Percentiles rank a stretch among this genome's conserved stretches.
These are phyloP conservation scores for Cutaneotrichosporon daszewskae DNA, from an alignment of 1,284 basidiomycete species.

Conservation along the genomic window DNA sequence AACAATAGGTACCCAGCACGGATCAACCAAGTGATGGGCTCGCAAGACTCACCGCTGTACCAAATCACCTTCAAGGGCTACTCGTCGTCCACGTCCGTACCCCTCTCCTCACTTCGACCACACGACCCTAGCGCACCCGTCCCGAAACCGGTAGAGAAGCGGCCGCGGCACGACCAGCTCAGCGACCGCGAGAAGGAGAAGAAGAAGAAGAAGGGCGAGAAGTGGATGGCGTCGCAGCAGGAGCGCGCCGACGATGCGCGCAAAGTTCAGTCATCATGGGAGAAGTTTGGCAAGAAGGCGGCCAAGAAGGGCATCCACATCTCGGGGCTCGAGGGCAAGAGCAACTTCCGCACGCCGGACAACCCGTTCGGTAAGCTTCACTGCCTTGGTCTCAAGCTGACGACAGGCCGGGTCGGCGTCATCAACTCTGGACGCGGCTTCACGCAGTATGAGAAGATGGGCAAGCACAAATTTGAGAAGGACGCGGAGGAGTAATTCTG, in stretches of 20 bases:
- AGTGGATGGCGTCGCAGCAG: conserved; percentile 79
- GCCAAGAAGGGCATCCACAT: conserved; percentile 88
- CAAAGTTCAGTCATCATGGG: conserved; percentile 86
- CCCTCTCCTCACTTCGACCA: conserved; percentile 64
- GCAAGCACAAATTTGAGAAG: conserved; percentile 78
- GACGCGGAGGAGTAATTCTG: conserved; percentile 71
- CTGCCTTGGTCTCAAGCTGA: background rate
- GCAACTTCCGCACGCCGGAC: conserved; percentile 94
- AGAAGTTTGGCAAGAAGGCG: conserved; percentile 95
- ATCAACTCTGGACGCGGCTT: conserved; percentile 90
- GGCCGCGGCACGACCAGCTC: conserved; percentile 72
- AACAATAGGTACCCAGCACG: conserved; percentile 71
- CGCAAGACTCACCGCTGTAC: conserved; percentile 76
- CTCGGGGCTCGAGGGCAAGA: conserved; percentile 73
- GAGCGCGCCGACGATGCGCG: conserved; percentile 84
- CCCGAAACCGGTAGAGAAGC: conserved; percentile 58
- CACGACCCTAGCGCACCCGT: conserved; percentile 43
- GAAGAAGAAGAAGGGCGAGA: conserved; percentile 95
- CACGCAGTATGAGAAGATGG: conserved; percentile 64
- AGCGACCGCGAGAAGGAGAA: conserved; percentile 75
- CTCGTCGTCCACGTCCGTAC: conserved; percentile 86
- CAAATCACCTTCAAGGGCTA: conserved; percentile 94
- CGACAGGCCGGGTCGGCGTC: conserved; percentile 66
- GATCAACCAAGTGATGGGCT: conserved; percentile 80
- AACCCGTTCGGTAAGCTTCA: conserved; percentile 81